Conservation (phyloP, 2,329 filamentous ascomycete genomes). For the Xylariomycetidae sp. region DNA sequence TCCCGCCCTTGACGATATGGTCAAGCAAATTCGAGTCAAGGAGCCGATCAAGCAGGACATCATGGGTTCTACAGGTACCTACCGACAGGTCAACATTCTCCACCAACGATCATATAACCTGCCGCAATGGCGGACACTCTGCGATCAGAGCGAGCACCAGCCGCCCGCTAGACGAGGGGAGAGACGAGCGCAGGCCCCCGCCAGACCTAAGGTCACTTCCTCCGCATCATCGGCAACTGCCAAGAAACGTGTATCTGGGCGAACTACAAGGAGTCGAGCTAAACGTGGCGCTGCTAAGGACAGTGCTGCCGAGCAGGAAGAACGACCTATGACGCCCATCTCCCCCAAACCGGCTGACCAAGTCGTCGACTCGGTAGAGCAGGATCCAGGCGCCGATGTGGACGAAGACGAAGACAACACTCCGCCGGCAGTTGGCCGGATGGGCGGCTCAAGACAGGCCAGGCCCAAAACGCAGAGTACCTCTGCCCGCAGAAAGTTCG, state of each 20-base stretch:
- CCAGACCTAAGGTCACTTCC: slow-evolving; percentile 40
- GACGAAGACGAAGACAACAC: slow-evolving; percentile 38
- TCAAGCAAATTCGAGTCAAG: slow-evolving; percentile 89
- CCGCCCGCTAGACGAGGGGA: slow-evolving; percentile 87
- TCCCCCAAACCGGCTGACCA: slow-evolving; percentile 41
- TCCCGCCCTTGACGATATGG: slow-evolving; percentile 71
- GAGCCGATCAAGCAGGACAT: slow-evolving; percentile 99
- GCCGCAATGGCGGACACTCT: slow-evolving; percentile 90
- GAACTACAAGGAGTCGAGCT: slow-evolving; percentile 31
- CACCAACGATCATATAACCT: slow-evolving; percentile 95
- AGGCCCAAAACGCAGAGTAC: slow-evolving; percentile 66
- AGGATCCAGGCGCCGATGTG: slow-evolving; percentile 38
- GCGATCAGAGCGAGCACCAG: slow-evolving; percentile 92
- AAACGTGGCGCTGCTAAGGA: slow-evolving; percentile 33
- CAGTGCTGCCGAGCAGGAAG: slow-evolving; percentile 34
- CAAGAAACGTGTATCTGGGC: slow-evolving; percentile 32
- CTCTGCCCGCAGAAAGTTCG: slow-evolving; percentile 81
- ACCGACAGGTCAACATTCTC: slow-evolving; percentile 94
- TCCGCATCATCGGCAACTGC: slow-evolving; percentile 26
- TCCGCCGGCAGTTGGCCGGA: slow-evolving; percentile 36
- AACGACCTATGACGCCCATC: slow-evolving; percentile 53
- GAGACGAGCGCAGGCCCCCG: slow-evolving; percentile 56
- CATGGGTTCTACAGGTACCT: slow-evolving; percentile 89
- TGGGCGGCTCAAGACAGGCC: slow-evolving; percentile 42
- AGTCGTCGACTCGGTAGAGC: slow-evolving; percentile 44